phyloP scores from a whole-genome alignment of 192 early-diverging fungal species.

The Backusella mclennaniae region DNA sequence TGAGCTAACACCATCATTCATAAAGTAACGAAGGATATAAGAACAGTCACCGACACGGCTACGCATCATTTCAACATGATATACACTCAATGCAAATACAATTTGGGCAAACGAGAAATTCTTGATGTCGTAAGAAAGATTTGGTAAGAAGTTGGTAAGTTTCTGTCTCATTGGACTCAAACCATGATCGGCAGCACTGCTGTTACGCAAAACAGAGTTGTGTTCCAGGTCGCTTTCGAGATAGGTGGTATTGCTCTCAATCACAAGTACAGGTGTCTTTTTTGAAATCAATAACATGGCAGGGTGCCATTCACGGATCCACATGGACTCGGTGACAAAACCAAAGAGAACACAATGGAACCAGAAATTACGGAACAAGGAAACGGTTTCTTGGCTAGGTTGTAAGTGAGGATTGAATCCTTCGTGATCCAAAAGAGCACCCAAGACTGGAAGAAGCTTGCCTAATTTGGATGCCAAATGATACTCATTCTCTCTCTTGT shows the following conservation, averaged over 20 bases:
- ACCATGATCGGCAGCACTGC: slow-evolving; percentile 40
- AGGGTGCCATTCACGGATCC: slow-evolving; percentile 73
- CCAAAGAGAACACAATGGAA: slow-evolving; percentile 81
- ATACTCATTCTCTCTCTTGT: slow-evolving; percentile 43
- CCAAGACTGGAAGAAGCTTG: slow-evolving; percentile 59
- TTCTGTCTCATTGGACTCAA: slow-evolving; percentile 57
- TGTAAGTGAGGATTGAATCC: slow-evolving; percentile 58
- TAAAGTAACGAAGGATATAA: slow-evolving; percentile 78
- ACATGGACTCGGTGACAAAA: slow-evolving; percentile 68
- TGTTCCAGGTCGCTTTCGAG: slow-evolving; percentile 86
- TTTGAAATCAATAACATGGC: slow-evolving; percentile 72
- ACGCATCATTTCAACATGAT: slow-evolving; percentile 81
- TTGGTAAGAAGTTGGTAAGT: slow-evolving; percentile 57
- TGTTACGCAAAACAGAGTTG: slow-evolving; percentile 77
- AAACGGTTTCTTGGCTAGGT: slow-evolving; percentile 59
- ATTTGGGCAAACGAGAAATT: slow-evolving; percentile 67
- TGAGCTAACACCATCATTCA: slow-evolving; percentile 81
- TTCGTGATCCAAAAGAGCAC: slow-evolving; percentile 54
- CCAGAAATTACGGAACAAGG: slow-evolving; percentile 89
- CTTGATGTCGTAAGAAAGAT: slow-evolving; percentile 51
- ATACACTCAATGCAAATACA: slow-evolving; percentile 81
- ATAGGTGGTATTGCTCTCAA: slow-evolving; percentile 67
- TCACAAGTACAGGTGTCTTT: slow-evolving; percentile 82
- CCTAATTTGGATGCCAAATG: slow-evolving; percentile 50
- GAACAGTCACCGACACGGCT: slow-evolving; percentile 67